Base-by-base conservation (phyloP, 2,329 filamentous ascomycete genomes). In the Apiospora marii region DNA sequence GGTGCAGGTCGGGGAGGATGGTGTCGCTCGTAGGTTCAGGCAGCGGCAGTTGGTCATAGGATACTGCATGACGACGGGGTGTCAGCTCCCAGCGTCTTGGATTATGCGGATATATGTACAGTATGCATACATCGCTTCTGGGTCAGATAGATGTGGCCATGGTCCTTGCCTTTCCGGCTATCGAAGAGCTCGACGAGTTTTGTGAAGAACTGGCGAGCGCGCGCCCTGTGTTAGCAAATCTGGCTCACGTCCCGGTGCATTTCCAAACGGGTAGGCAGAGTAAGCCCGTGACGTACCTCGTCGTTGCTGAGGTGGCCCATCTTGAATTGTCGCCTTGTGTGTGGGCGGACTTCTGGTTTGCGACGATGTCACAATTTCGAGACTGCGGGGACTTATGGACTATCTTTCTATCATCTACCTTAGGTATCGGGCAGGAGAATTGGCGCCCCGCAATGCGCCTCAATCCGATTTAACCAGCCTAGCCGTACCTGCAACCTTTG, bases 91-190 rank as follows among this genome's bases (percentile, higher is more conserved):
- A 27, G 46, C 34, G 14, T 3, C 41, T 19, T 13, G n/a, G 41
- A 48, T 27, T 49, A 19, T 19, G 41, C 46, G 49, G 12, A 27
- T 19, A 41, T 41, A 37, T 64, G 49, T 64, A 41, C 43, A 37
- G 61, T 24, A 44, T n/a, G 48, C 34, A 49, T 27, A 80, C 92
- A 83, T 83, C 93, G 88, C 81, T 96, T 96, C 80, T 97, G 94
- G 70, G 89, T 92, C 73, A 97, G 85, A 82, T 90, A 92, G 76
- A 97, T 86, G 69, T 91, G 90, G 77, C 93, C 93, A 82, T 94
- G 92, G 78, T 92, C 89, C 81, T 91, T 91, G 78, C 89, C 86
- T 79, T 92, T 92, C 74, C 89, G 89, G 75, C 87, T 82, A 74
- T 89, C 86, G 83, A 96, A 93, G 75, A 96, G 90, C 78, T 91